Conservation (phyloP, 1,284 basidiomycete genomes). For the Trametes hirsuta region DNA sequence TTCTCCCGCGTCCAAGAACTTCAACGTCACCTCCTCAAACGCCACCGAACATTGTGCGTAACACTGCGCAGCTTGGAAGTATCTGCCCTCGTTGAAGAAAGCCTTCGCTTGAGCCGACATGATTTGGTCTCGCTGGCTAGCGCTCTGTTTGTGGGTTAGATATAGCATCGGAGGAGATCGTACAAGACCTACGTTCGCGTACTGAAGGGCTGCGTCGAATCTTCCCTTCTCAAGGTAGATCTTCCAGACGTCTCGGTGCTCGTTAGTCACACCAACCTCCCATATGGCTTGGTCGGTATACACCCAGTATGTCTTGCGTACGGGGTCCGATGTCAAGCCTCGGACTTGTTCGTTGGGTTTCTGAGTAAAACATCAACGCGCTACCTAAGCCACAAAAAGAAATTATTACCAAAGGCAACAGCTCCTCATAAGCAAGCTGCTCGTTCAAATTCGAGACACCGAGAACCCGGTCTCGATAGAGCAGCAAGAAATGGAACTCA, state of each 20-base stretch:
- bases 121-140: conserved; percentile 84
- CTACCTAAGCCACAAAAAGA: too few species aligned
- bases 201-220: conserved; percentile 79
- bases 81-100: conserved; percentile 83
- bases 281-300: conserved; percentile 91
- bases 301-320: conserved; percentile 92
- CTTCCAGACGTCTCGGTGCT: conserved; percentile 95
- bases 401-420: conserved; percentile 68
- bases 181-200: conserved; percentile 68
- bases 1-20: conserved; percentile 89
- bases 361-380: conserved; percentile 40
- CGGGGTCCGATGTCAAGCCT: conserved; percentile 81
- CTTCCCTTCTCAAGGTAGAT: conserved; percentile 83
- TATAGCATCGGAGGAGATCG: too few species aligned
- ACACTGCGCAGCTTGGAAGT: conserved; percentile 89
- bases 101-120: conserved; percentile 85
- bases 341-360: conserved; percentile 73
- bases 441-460: conserved; percentile 86
- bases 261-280: conserved; percentile 86
- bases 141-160: conserved; percentile 53
- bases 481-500: conserved; percentile 90
- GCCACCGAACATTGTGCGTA: conserved; percentile 88
- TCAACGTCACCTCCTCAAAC: conserved; percentile 93
- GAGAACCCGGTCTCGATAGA: conserved; percentile 82
- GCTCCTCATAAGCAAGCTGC: conserved; percentile 83